These are phyloP conservation scores for Myrmaecium sp. DNA, from an alignment of 2,329 filamentous ascomycete species.

Conservation along the genomic window DNA sequence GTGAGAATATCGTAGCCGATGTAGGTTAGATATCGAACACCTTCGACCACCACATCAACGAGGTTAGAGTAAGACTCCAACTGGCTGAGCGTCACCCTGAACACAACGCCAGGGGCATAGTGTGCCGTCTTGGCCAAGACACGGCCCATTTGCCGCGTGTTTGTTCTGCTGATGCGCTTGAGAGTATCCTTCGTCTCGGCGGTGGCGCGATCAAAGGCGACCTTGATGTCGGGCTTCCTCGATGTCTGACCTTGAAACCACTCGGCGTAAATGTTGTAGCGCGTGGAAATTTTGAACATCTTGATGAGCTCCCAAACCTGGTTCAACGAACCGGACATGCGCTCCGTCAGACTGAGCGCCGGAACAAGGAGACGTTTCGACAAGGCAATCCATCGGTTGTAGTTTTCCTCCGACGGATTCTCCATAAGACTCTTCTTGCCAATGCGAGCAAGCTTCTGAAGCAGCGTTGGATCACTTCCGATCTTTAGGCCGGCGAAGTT, in stretches of 20 bases:
- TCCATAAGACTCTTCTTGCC: conserved; percentile 57
- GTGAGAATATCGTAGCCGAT: conserved; percentile 85
- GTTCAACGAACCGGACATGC: conserved; percentile 70
- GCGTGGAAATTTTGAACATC: conserved; percentile 55
- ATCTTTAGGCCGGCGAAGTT: conserved; percentile 81
- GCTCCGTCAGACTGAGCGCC: conserved; percentile 67
- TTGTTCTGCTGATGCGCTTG: conserved; percentile 78
- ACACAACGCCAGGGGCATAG: conserved; percentile 79
- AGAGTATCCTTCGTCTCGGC: conserved; percentile 71
- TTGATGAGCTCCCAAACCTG: conserved; percentile 74
- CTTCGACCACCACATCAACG: conserved; percentile 88
- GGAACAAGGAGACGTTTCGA: conserved; percentile 74
- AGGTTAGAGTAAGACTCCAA: conserved; percentile 91
- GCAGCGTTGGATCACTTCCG: conserved; percentile 60
- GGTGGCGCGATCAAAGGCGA: conserved; percentile 59
- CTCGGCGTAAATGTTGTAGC: conserved; percentile 83
- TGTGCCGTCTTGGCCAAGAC: conserved; percentile 83
- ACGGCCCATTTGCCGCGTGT: conserved; percentile 71
- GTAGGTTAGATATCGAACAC: conserved; percentile 82
- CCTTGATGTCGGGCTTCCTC: conserved; percentile 57
- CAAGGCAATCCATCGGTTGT: conserved; percentile 66
- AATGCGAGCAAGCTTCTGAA: conserved; percentile 74
- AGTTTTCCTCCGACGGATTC: conserved; percentile 54
- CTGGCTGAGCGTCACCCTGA: conserved; percentile 73
- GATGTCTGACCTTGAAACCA: conserved; percentile 76